These are phyloP conservation scores for Skeletonema marinoi DNA, from an alignment of 108 stramenopile species.

Conservation along the genomic window DNA sequence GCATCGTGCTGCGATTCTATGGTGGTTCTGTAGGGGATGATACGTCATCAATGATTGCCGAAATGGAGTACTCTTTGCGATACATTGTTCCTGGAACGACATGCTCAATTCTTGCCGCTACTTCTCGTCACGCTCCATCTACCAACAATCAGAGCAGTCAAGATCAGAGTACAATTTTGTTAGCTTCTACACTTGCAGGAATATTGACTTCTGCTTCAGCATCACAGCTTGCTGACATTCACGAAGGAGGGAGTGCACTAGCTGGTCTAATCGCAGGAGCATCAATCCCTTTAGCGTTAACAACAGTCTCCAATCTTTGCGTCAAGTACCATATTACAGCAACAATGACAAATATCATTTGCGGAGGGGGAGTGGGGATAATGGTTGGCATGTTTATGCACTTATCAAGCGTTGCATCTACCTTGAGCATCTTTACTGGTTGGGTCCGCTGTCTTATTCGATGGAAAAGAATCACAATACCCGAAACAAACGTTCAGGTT, in stretches of 20 bases:
- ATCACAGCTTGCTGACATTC: constrained; percentile 1
- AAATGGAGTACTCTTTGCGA: constrained; percentile 10
- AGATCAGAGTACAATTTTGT: constrained; percentile 27
- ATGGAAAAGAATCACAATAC: constrained; percentile 14
- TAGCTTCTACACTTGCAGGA: constrained; percentile 24
- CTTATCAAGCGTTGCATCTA: constrained; percentile 17
- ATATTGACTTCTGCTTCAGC: constrained; percentile 55
- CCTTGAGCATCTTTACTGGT: constrained; percentile 21
- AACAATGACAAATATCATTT: constrained; percentile 71
- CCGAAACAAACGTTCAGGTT: not conserved
- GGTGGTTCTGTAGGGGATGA: constrained; percentile 2
- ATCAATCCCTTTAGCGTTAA: constrained; percentile 22
- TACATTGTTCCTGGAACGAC: constrained; percentile 23
- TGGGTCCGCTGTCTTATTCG: constrained; percentile 23
- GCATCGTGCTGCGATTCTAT: constrained; percentile 30
- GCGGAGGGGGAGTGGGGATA: constrained; percentile 56
- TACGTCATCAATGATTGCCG: not conserved
- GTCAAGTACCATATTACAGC: constrained; percentile 53
- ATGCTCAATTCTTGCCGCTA: constrained; percentile 23
- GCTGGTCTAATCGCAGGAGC: constrained; percentile 61
- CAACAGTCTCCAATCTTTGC: constrained; percentile 39
- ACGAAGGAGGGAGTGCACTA: constrained; percentile 36
- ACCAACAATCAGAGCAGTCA: not conserved
- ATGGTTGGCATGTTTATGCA: constrained; percentile 48
- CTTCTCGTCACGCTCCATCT: constrained; percentile 1